Evolutionary conservation across 352 stramenopile genomes (phyloP), one percentile per base, ranked within the genome.

Genomic region (Aphanomyces cochlioides): DNA sequence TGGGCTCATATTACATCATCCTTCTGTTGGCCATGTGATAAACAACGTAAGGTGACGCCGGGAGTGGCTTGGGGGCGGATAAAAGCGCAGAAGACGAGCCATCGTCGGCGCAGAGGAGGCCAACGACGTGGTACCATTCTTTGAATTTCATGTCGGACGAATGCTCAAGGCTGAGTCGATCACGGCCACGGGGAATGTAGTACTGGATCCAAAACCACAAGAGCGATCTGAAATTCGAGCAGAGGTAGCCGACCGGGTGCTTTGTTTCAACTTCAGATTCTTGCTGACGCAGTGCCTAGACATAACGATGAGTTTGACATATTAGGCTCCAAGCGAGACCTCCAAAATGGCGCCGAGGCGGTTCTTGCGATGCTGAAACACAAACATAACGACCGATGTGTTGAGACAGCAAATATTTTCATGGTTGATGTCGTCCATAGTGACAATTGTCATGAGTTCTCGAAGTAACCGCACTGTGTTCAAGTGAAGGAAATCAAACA

Each of bases 321-420:
- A 66, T 19, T 47, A 15, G 57, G 50, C 7, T 34, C 43, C 15
- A 54, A 7, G 0, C 34, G 37, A 28, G 7, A 67, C 59, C 59
- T 93, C 80, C 38, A 95, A 69, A 47, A 98, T 82, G 7, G 68
- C 67, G 6, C 85, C 74, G 4, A 98, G 80, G 21, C 92, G 78
- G 12, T 83, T 66, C n/a, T 91, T 83, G n/a, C 91, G 91, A 69
- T 97, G 79, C 63, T 96, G 90, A 73, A 98, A 98, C 5, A 99
- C 90, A 19, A 98, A 75, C 68, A 99, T 94, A 37, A 98, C 87
- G 41, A 99, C 89, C 8, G 93, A 93, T 48, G 96, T 98, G 81
- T 99, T 99, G 39, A 99, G 75, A 66, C 94, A 98, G 82, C 96
- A 98, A 78, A 99, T 98, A 75, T 98, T 99, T 76, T 98, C 95